A percentile compares a stretch with the other conserved stretches of the same genome.
These are phyloP conservation scores for Bryum argenteum DNA, from an alignment of 225 moss, liverwort and hornwort species.

Conservation along the genomic window DNA sequence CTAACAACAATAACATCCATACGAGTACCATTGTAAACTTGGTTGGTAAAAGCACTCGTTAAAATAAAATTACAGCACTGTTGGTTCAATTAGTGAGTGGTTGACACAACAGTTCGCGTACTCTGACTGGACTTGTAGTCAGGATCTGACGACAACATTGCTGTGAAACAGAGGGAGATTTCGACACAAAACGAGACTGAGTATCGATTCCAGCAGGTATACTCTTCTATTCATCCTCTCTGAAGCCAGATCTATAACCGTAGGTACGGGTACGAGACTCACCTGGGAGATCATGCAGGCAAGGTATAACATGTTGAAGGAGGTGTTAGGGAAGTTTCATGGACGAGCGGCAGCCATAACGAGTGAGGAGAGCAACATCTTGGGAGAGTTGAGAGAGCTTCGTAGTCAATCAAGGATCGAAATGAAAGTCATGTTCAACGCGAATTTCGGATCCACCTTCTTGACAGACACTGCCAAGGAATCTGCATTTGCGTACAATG, in stretches of 20 bases:
- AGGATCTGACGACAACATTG: not conserved
- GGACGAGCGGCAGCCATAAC: slow-evolving; percentile 39
- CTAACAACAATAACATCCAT: no score
- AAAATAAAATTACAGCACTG: no score
- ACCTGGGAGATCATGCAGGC: slow-evolving; percentile 56
- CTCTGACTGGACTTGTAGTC: not conserved
- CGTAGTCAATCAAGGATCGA: slow-evolving; percentile 70
- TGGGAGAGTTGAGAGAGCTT: slow-evolving; percentile 64
- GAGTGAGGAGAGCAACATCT: slow-evolving; percentile 56
- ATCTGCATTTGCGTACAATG: slow-evolving; percentile 89
- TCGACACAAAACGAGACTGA: slow-evolving; percentile 67
- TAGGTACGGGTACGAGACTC: not conserved
- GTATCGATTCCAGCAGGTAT: slow-evolving; percentile 82
- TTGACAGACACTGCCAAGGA: slow-evolving; percentile 89
- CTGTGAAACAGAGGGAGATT: slow-evolving; percentile 74
- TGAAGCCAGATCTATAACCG: not conserved
- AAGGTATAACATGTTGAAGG: slow-evolving; percentile 80
- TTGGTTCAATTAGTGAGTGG: not conserved
- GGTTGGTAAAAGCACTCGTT: no score
- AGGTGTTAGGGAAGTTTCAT: slow-evolving; percentile 82
- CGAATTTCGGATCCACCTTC: slow-evolving; percentile 92
- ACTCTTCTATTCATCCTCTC: not conserved
- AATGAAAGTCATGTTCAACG: slow-evolving; percentile 81
- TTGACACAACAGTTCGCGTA: no score
- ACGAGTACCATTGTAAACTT: no score